Base-by-base conservation (phyloP, 352 stramenopile genomes). In the Pythium phragmiticola region DNA sequence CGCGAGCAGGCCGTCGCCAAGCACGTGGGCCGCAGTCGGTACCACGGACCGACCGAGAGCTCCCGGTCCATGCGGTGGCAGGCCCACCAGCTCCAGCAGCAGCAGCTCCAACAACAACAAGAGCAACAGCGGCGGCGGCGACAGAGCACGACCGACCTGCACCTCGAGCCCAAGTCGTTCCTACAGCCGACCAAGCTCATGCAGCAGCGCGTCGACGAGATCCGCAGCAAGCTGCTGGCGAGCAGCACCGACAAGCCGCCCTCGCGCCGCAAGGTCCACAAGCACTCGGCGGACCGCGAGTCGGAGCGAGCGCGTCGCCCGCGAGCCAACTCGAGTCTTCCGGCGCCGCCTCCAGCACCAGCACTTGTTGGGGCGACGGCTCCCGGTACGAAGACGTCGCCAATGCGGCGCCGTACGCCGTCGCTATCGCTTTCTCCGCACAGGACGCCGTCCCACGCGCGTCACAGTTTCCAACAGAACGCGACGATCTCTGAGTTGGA, bases 41-140 rank as follows among this genome's bases (percentile, higher is more conserved):
- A 92, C 69, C 87, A 90, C 62, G 84, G 84, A 0, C 84, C 84
- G 6, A 92, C 84, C 0, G 80, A 90, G 68, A 91, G 84, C 71
- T 88, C 78, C 69, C 78, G 81, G 0, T 80, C 87, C 64, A 90
- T 87, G 70, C 78, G 82, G 9, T 92, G 84, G 84, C 81, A 90
- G 39, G 73, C 82, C 37, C 75, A 88, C 33, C 77, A 89, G 63
- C 84, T 87, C 65, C 77, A 78, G 43, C 71, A 74, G n/a, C 69
- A 84, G 60, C 67, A 76, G 49, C 66, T 69, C 16, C 63, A 45
- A 74, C 28, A 36, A 45, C 66, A 70, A n/a, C 63, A 45, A 74
- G 23, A 36, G 49, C 34, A 39, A 11, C 34, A 39, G 34, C 34
- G 7, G 34, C 34, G 34, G 7, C 34, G 34, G 7, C 34, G 34